These are phyloP conservation scores for Pestalotiopsis sp. DNA, from an alignment of 2,329 filamentous ascomycete genomes.

Conservation along the genomic window DNA sequence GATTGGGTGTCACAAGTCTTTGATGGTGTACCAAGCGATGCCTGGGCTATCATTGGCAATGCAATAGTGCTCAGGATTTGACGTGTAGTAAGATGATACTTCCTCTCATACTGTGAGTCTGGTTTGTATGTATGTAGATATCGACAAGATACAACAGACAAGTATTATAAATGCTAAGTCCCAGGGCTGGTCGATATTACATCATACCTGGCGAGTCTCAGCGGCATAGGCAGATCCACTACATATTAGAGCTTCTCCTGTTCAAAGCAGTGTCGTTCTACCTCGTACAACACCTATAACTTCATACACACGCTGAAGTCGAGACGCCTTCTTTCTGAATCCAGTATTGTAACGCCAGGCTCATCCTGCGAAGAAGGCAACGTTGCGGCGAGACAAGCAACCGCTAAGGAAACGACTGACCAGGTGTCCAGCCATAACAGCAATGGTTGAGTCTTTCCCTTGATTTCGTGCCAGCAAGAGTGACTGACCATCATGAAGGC, in stretches of 20 bases:
- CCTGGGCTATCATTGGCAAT: too few relatives aligned
- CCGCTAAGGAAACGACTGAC: neutral
- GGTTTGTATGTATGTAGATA: too few relatives aligned
- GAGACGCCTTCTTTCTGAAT: neutral
- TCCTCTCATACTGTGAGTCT: too few relatives aligned
- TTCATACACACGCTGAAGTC: neutral
- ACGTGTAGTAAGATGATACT: too few relatives aligned
- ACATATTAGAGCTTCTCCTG: neutral
- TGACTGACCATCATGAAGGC: conserved; percentile 24
- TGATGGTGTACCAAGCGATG: too few relatives aligned
- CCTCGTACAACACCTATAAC: neutral
- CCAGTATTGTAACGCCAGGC: neutral
- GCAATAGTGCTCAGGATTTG: too few relatives aligned
- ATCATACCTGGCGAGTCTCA: neutral
- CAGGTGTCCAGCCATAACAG: neutral
- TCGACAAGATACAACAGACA: neutral
- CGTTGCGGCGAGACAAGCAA: neutral
- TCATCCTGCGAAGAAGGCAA: neutral
- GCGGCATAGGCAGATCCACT: neutral
- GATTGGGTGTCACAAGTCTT: too few relatives aligned
- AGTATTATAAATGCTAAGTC: neutral
- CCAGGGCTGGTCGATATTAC: neutral
- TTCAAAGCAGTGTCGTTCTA: neutral
- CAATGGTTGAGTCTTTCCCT: neutral
- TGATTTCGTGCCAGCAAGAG: neutral